These are phyloP conservation scores for Daucus carota DNA, from an alignment of 129 eudicot species.

Conservation along the genomic window DH1_v3.0 NC_030385.2:37649501-37650000, in stretches of 20 bases:
- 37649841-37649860: background rate
- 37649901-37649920: background rate
- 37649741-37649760: background rate
- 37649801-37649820: no score
- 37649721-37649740: background rate
- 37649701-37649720: no score
- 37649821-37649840: background rate
- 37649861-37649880: background rate
- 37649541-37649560: background rate
- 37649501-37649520: background rate
- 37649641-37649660: background rate
- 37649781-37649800: no score
- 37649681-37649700: no score
- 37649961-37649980: background rate
- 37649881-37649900: background rate
- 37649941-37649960: background rate
- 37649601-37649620: background rate
- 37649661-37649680: no score
- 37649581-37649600: background rate
- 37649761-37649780: background rate
- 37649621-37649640: no score
- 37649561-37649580: background rate
- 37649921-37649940: background rate
- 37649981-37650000: conserved; percentile 28
- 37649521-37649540: background rate